Percentiles rank a stretch among this genome's conserved stretches.
These are phyloP conservation scores for Pythium sp. DNA, from an alignment of 352 stramenopile genomes.

Conservation along the genomic window DNA sequence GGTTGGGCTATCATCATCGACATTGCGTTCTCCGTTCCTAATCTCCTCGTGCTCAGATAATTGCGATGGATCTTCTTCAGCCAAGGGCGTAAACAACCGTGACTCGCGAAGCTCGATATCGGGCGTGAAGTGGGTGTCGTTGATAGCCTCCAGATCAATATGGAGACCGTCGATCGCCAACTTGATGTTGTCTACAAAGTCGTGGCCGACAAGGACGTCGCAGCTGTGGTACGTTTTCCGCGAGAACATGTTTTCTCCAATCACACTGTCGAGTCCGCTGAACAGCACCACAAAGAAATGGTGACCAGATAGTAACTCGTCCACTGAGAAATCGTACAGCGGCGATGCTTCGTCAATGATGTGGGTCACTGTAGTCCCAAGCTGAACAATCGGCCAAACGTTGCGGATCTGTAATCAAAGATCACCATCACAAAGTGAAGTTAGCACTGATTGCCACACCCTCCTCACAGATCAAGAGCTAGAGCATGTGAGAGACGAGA, in stretches of 20 bases:
- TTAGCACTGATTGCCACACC: not conserved
- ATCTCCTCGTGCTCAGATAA: not conserved
- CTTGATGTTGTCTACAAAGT: constrained; percentile 66
- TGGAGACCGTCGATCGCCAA: constrained; percentile 46
- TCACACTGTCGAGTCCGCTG: constrained; percentile 44
- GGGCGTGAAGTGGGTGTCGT: constrained; percentile 39
- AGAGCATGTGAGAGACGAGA: not conserved
- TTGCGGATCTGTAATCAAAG: constrained; percentile 35
- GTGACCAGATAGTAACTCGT: constrained; percentile 44
- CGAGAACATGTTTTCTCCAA: constrained; percentile 62
- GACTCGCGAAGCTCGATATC: constrained; percentile 29
- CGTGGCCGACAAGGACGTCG: constrained; percentile 54
- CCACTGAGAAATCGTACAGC: constrained; percentile 37
- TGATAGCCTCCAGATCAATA: constrained; percentile 54
- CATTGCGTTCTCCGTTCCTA: not conserved
- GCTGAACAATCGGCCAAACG: constrained; percentile 59
- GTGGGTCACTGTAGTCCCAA: constrained; percentile 51
- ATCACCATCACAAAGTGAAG: not conserved
- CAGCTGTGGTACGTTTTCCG: constrained; percentile 59
- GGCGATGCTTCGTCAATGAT: constrained; percentile 57
- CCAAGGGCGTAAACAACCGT: constrained; percentile 15
- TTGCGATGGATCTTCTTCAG: not conserved
- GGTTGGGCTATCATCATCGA: not conserved
- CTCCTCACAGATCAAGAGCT: not conserved
- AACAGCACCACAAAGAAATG: constrained; percentile 62